Base-by-base conservation (phyloP, 768 basidiomycete species). In the Rhodotorula babjevae region DNA sequence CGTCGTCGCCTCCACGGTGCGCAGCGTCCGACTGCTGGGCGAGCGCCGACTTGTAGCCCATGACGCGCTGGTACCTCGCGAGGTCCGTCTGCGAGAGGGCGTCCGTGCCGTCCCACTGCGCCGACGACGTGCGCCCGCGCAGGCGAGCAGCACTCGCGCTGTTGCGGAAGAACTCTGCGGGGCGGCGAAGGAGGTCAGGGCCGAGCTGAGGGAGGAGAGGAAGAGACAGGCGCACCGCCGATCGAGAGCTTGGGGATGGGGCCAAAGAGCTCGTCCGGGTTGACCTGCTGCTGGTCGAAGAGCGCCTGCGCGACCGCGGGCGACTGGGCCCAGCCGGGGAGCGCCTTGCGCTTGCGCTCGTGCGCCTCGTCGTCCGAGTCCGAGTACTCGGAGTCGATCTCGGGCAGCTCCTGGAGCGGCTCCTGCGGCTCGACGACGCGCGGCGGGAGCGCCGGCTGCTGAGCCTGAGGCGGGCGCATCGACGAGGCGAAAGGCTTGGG, bases 31-130 rank as follows among this genome's bases (percentile, higher is more conserved):
- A 5, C 16, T 40, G 15, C 21, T 6, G n/a, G 14, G 53, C n/a
- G 8, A n/a, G n/a, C n/a, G 25, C 42, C n/a, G 29, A 15, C 27
- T 61, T 33, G 64, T 33, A 97, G 14, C 94, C 93, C 95, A 98
- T 98, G 68, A 90, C 85, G 78, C 85, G 85, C 10, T 89, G 92
- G 80, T 97, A 98, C 74, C 92, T 90, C 69, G 84, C 82, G 82
- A 94, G 88, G 81, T 97, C 95, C 74, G 89, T 87, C 33, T 84
- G 81, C 25, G 92, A 94, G 77, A 98, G 82, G 36, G 87, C 85
- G 82, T 97, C 95, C n/a, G 89, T 82, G n/a, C 92, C 92, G 12
- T 87, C 86, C 95, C 95, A 98, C 80, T 96, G 96, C 47, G 95
- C 95, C 19, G 92, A 94, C 78, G 92, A 94, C 16, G 92, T 91